Conservation (phyloP, 2,329 filamentous ascomycete species). For the Ophiocordyceps australis region DNA sequence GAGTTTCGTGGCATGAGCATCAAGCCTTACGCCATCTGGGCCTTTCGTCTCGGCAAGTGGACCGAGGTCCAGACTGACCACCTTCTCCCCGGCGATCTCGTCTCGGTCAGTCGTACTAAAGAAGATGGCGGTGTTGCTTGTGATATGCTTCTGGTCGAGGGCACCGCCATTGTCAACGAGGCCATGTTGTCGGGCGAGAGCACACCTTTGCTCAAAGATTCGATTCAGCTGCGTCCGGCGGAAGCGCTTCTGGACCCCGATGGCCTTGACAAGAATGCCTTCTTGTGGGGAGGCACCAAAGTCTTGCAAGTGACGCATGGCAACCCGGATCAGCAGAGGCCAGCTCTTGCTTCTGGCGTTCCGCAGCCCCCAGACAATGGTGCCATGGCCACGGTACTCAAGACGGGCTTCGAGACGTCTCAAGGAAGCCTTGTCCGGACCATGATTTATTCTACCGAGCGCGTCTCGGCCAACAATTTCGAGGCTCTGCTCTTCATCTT, state of each 20-base stretch:
- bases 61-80: constrained; percentile 76
- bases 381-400: constrained; percentile 82
- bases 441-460: constrained; percentile 99
- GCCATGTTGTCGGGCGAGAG: constrained; percentile 98
- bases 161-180: constrained; percentile 94
- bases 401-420: constrained; percentile 97
- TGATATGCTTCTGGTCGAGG: constrained; percentile 90
- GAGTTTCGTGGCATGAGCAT: constrained; percentile 99
- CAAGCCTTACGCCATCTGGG: constrained; percentile 91
- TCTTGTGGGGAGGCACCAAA: constrained; percentile 94
- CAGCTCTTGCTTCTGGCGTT: constrained; percentile 57
- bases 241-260: constrained; percentile 72
- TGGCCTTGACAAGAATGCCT: constrained; percentile 88
- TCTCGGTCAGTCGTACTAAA: constrained; percentile 83
- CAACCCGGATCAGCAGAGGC: constrained; percentile 55
- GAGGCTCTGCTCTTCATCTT: constrained; percentile 96
- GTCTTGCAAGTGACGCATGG: constrained; percentile 89
- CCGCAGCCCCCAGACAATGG: constrained; percentile 80
- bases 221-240: constrained; percentile 70
- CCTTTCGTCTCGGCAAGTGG: constrained; percentile 79
- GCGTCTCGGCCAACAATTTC: constrained; percentile 93
- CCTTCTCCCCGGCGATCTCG: constrained; percentile 81
- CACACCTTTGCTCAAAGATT: constrained; percentile 92
- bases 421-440: constrained; percentile 94
- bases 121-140: constrained; percentile 95